A percentile compares a stretch with the other conserved stretches of the same genome.
Conservation (phyloP, 2,329 filamentous ascomycete species). For the Fusarium longipes region DNA sequence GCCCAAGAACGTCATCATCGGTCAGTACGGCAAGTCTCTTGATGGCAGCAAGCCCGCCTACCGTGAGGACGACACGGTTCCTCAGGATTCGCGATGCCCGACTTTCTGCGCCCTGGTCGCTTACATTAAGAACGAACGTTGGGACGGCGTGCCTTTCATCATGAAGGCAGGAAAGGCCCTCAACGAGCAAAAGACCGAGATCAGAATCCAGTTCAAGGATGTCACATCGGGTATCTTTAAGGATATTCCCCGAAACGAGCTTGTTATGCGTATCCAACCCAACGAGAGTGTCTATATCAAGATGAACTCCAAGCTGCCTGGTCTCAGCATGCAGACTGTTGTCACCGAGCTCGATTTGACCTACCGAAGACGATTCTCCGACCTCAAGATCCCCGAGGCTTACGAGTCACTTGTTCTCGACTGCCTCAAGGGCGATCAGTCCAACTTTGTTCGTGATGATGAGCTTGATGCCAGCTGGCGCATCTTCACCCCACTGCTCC, state of each 20-base stretch:
- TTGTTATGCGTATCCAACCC: conserved; percentile 98
- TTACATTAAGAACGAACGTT: conserved; percentile 99
- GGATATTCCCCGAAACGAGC: conserved; percentile 98
- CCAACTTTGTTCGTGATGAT: conserved; percentile 97
- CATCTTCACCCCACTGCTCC: conserved; percentile 95
- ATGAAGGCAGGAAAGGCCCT: conserved; percentile 98
- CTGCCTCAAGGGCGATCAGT: conserved; percentile 98
- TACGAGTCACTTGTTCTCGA: conserved; percentile 98
- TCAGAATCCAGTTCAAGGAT: conserved; percentile 99
- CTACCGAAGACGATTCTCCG: conserved; percentile 97
- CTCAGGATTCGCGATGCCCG: conserved; percentile 95
- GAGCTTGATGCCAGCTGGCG: conserved; percentile 98
- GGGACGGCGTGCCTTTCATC: conserved; percentile 99
- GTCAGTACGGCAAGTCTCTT: conserved; percentile 95
- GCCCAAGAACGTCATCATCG: conserved; percentile 99
- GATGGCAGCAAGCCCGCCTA: conserved; percentile 97
- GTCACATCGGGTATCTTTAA: conserved; percentile 99
- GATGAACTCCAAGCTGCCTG: conserved; percentile 99
- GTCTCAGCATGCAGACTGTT: conserved; percentile 98
- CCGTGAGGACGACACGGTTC: conserved; percentile 98
- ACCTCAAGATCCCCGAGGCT: conserved; percentile 98
- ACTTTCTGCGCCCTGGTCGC: conserved; percentile 98
- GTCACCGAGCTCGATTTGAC: conserved; percentile 98
- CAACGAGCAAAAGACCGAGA: conserved; percentile 99
- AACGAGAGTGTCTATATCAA: conserved; percentile 99